Evolutionary conservation across 2,329 filamentous ascomycete species (phyloP), one percentile per base, ranked within the genome.

Genomic region (Zymoseptoria passerinii): DNA sequence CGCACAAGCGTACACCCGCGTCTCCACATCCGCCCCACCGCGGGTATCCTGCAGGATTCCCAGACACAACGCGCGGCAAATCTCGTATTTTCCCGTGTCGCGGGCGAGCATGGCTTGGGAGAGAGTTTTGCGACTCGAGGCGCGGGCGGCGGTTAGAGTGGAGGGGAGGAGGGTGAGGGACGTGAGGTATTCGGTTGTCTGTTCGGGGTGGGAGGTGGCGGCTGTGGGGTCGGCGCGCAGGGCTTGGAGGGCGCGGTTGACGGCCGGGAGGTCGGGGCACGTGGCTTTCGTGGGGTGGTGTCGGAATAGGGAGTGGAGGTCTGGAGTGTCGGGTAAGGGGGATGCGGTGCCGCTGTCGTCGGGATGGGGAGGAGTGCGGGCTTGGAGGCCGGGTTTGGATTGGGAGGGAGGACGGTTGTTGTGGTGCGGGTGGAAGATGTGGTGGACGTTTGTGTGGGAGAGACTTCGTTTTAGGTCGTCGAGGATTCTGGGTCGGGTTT

Each of bases 1-100:
- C 50, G 66, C 66, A 56, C 61, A 65, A n/a, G 65, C 63, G 19
- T 67, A 65, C 27, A 68, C 58, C 52, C 60, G 61, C 1, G 59
- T 66, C 7, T 61, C 58, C 18, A 59, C 50, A 28, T 67, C 61
- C 3, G 63, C 58, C 1, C 35, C 35, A 2, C 13, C 35, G 51
- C 63, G 54, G n/a, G 57, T 53, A 27, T 58, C 62, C 16, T 65
- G 62, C 16, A 66, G 50, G 52, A 68, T 65, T 4, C 54, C 54
- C 9, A 64, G 51, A 50, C 66, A 68, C 1, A 64, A 52, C 9
- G 54, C 64, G 16, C 64, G 62, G 51, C 65, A 68, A 23, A 62
- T 56, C 48, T 68, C 64, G 28, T 56, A 54, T 8, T 60, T 55
- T 3, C 60, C 59, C 2, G 35, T 48, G 28, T 61, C 60, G 29